Evolutionary conservation across 768 basidiomycete species (phyloP), one percentile per base, ranked within the genome.

Genomic region (Leccinum uliginosum): DNA sequence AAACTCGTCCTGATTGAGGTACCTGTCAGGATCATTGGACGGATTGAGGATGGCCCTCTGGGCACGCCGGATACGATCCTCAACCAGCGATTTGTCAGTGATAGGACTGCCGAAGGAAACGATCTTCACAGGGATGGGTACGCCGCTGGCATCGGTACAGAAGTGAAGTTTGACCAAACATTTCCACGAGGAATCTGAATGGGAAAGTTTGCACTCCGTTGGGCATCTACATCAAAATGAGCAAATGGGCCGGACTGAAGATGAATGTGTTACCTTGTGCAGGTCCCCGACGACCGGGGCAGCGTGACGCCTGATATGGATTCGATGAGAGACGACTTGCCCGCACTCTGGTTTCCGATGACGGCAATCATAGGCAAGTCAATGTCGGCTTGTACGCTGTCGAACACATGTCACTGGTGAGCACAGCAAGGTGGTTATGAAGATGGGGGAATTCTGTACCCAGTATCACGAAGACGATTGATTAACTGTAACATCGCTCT

Each of bases 271-370:
- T 58, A 84, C 89, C 89, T 77, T 1, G 89, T 91, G 58, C 89
- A 90, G 0, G 88, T 89, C 0, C 89, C 89, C n/a, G 82, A 75
- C 0, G 84, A 85, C 10, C 87, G 78, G 23, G 87, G 87, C 0
- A 90, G 72, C 0, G 80, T 85, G 15, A 90, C 81, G 0, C 87
- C 86, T 0, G 86, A 87, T 46, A 91, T 89, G 0, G 86, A 80
- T 61, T 91, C 88, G 14, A 91, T 89, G 4, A 90, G 75, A 0
- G 88, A 90, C 0, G 86, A 88, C 62, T 90, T 90, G 0, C 89
- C 89, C 0, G 85, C 86, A 47, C 83, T 86, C 60, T 91, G 89
- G 1, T 77, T 79, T 1, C 89, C 88, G n/a, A 89, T 80, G 46
- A 89, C 89, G 0, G 83, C 84, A 30, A 91, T 88, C 59, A 83